Conservation (phyloP, 768 basidiomycete species). For the Amanita exitialis region DNA sequence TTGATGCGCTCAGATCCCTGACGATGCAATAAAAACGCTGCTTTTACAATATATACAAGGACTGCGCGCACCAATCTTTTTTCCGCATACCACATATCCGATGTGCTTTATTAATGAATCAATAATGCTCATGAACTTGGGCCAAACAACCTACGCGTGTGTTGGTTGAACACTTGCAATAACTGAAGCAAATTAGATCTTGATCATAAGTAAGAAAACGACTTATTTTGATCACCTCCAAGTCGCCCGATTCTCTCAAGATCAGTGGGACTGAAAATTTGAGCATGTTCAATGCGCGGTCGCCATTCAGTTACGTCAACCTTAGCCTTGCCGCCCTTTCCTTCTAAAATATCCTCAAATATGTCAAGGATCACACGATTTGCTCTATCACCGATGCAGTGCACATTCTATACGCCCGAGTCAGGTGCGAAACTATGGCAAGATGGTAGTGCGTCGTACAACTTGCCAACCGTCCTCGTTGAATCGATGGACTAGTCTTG, state of each 20-base stretch:
- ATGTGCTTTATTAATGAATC: slow-evolving; percentile 39
- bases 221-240: slow-evolving; percentile 43
- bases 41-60: not conserved
- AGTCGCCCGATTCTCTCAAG: slow-evolving; percentile 58
- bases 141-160: slow-evolving; percentile 52
- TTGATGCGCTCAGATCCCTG: slow-evolving; percentile 71
- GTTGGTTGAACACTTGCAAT: slow-evolving; percentile 91
- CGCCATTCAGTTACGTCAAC: slow-evolving; percentile 40
- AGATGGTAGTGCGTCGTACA: slow-evolving; percentile 32
- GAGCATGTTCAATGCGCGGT: slow-evolving; percentile 88
- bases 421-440: not conserved
- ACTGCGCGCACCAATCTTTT: slow-evolving; percentile 45
- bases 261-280: slow-evolving; percentile 71
- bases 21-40: not conserved
- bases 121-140: not conserved
- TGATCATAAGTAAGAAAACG: not conserved
- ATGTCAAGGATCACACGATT: slow-evolving; percentile 79
- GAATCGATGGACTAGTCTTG: slow-evolving; percentile 46
- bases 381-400: slow-evolving; percentile 84
- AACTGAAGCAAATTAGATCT: slow-evolving; percentile 34
- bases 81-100: slow-evolving; percentile 92
- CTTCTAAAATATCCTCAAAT: slow-evolving; percentile 54
- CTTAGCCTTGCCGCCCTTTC: slow-evolving; percentile 10
- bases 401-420: slow-evolving; percentile 56
- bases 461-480: slow-evolving; percentile 77